Evolutionary conservation across 352 stramenopile species (phyloP), one percentile per base, ranked within the genome.

Genomic region (Saprolegnia diclina): DNA sequence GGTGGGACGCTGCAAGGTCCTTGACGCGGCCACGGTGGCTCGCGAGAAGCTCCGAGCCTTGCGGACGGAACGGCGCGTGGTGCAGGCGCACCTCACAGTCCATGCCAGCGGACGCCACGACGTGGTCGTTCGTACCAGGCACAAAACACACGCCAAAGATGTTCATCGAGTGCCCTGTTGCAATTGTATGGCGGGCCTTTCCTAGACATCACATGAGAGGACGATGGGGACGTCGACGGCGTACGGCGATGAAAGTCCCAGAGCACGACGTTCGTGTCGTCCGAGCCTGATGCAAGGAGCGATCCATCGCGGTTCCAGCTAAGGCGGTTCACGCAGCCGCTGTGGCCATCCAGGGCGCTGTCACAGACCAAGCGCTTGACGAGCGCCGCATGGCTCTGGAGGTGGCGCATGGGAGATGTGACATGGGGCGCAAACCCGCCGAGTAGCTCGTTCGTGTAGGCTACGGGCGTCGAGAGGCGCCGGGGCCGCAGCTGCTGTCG

Each of bases 121-220:
- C 83, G 65, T 94, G 79, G 74, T 91, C 82, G 71, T 92, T 83
- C 0, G 83, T 91, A 53, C 77, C 77, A 2, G 84, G 83, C 57
- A 96, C 79, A 71, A 96, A 94, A 71, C 86, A 88, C 14, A 94
- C 85, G 5, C 83, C 83, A 72, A 96, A 96, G 57, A 96, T 94
- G 68, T 96, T 96, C 67, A 88, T 77, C 0, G 68, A 71, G 71
- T 96, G 88, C 22, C 82, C 85, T 0, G 89, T 92, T 11, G 80
- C 72, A 62, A 96, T 94, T 45, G 75, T 62, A 32, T 88, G 73
- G 16, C 76, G 74, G 6, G 54, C 54, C 13, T 11, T 38, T n/a
- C 35, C 54, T 62, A 62, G 11, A 38, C 16, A 11, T 22, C 48
- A 1, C 48, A 26, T 55, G 19, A 55, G 48, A 22, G 5, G 11